Percentiles rank a stretch among this genome's conserved stretches.
These are phyloP conservation scores for Rhodotorula sp. DNA, from an alignment of 1,284 basidiomycete genomes.

Conservation along the genomic window DNA sequence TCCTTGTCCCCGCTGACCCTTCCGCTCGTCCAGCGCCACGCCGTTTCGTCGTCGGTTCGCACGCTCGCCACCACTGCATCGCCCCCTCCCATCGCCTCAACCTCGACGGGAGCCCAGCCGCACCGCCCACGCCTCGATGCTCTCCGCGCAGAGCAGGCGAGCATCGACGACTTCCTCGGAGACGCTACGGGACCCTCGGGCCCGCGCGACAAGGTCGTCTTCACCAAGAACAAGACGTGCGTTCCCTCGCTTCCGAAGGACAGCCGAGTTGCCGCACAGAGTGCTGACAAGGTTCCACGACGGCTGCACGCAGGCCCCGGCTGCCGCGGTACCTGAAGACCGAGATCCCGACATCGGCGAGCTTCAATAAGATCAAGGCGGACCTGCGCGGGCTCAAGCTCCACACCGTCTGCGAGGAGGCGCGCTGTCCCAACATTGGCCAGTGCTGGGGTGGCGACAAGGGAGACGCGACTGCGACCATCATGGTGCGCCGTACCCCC, in stretches of 20 bases:
- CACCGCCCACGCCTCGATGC: constrained; percentile 53
- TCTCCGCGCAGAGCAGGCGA: constrained; percentile 67
- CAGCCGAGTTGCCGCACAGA: rapidly evolving
- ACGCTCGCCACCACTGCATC: constrained; percentile 36
- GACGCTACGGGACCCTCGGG: constrained; percentile 47
- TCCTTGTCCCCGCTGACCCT: not conserved
- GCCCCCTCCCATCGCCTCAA: constrained; percentile 16
- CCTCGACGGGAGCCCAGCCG: constrained; percentile 10
- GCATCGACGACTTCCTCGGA: constrained; percentile 81
- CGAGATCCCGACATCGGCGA: constrained; percentile 72
- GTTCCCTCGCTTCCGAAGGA: constrained; percentile 39
- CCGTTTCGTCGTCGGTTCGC: constrained; percentile 13
- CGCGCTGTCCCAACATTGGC: constrained; percentile 97
- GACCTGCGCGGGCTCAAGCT: constrained; percentile 88
- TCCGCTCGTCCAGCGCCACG: not conserved
- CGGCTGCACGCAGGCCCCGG: constrained; percentile 65
- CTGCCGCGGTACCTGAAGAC: constrained; percentile 92
- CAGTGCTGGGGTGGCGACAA: constrained; percentile 95
- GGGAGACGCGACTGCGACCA: constrained; percentile 91
- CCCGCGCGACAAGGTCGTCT: constrained; percentile 62
- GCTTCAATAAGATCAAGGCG: constrained; percentile 90
- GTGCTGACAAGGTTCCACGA: not conserved
- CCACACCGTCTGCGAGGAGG: constrained; percentile 98
- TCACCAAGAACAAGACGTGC: constrained; percentile 77
- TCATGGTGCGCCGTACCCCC: constrained; percentile 80